These are phyloP conservation scores for Ascochyta clinopodiicola DNA, from an alignment of 2,329 filamentous ascomycete species.

Conservation along the genomic window DNA sequence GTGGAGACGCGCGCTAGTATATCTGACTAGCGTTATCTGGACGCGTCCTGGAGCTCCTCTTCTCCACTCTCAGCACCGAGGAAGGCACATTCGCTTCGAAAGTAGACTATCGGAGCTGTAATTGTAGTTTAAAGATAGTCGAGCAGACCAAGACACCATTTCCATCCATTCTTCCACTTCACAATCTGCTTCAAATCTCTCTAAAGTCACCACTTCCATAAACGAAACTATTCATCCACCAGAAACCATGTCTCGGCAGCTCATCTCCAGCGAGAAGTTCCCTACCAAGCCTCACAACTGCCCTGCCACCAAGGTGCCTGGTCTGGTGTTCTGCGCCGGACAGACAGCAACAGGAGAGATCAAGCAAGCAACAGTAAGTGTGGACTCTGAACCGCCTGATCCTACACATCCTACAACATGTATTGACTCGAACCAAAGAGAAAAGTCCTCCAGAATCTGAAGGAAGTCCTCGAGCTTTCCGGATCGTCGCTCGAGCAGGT, in stretches of 20 bases:
- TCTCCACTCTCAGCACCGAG: background rate
- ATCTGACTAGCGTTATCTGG: background rate
- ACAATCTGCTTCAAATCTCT: background rate
- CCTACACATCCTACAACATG: background rate
- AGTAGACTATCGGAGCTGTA: background rate
- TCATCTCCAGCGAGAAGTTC: conserved; percentile 35
- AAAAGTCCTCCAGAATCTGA: conserved; percentile 30
- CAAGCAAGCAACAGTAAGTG: conserved; percentile 31
- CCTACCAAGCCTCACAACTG: conserved; percentile 35
- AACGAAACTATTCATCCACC: background rate
- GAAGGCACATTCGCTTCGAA: background rate
- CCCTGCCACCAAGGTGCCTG: conserved; percentile 30
- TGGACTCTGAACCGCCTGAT: background rate
- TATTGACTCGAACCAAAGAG: conserved; percentile 9
- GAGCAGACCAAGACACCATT: background rate
- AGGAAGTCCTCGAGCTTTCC: conserved; percentile 33
- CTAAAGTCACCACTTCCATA: background rate
- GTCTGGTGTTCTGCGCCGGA: conserved; percentile 32
- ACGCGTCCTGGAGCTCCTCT: conserved; percentile 3
- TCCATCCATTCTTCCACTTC: background rate
- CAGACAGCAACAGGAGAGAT: conserved; percentile 35
- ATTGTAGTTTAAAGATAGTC: conserved; percentile 3
- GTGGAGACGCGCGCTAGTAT: conserved; percentile 2
- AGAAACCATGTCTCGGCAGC: conserved; percentile 30
- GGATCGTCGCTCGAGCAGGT: conserved; percentile 38